Percentiles rank a stretch among this genome's conserved stretches.
Conservation (phyloP, 2,329 filamentous ascomycete species). For the Epichloe hybrida region DNA sequence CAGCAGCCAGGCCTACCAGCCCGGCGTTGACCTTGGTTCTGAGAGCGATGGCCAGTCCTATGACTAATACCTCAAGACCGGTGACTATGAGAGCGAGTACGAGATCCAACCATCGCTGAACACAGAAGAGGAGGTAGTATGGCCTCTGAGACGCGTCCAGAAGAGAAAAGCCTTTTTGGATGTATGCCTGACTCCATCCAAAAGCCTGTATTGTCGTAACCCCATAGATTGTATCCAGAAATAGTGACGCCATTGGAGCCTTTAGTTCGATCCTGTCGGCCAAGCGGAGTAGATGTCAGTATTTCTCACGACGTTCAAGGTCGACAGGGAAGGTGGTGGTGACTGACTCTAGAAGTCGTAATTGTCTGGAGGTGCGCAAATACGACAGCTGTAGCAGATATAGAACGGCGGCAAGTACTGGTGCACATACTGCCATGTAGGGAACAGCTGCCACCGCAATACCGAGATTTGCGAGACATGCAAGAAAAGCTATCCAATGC, state of each 20-base stretch:
- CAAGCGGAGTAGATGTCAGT: not conserved
- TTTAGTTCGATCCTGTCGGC: not conserved
- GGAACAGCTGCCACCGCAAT: no score
- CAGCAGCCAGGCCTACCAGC: not conserved
- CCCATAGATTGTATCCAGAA: not conserved
- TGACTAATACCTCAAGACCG: not conserved
- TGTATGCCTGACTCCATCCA: not conserved
- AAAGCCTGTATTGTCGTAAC: not conserved
- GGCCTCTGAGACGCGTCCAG: not conserved
- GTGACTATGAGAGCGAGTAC: not conserved
- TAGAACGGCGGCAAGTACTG: not conserved
- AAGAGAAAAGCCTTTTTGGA: not conserved
- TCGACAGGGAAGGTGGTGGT: not conserved
- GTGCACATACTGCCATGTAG: not conserved
- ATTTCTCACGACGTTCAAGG: not conserved
- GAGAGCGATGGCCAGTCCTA: not conserved
- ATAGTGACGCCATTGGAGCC: not conserved
- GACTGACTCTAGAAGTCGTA: not conserved
- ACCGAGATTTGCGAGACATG: no score
- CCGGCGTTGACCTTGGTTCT: not conserved
- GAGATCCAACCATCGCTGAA: not conserved
- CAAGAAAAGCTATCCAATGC: no score
- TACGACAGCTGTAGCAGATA: not conserved
- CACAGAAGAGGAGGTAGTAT: not conserved
- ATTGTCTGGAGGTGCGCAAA: not conserved